Base-by-base conservation (phyloP, 2,329 filamentous ascomycete species). In the Magnaporthales sp. region DNA sequence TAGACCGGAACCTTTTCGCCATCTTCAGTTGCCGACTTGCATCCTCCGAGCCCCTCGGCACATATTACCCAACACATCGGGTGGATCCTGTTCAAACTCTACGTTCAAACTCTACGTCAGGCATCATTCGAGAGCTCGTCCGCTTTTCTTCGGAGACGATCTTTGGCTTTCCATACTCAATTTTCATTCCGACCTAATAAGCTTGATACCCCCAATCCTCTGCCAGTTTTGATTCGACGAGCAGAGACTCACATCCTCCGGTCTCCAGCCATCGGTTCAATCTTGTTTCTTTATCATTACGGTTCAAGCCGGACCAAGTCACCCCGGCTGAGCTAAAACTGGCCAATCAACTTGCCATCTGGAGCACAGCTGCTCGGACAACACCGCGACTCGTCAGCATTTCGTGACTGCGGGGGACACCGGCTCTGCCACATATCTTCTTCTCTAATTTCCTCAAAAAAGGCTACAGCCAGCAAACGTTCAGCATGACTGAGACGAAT, bases 401-500 rank as follows among this genome's bases (percentile, higher is more conserved):
- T 62, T 51, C 64, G 62, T 65, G 66, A 65, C 62, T 65, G 22
- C 66, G 13, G 62, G 27, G 31, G 29, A 4, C 30, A 11, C 63
- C 30, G 54, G 19, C 13, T 29, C 51, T 60, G 62, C 67, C 30
- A 66, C 29, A 54, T 66, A 9, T 29, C 31, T 22, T 31, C 56
- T 46, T 46, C 32, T 26, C 64, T 30, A 26, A 46, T 29, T 67
- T 32, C 22, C 56, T 54, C 63, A 24, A 22, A 2, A 58, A n/a
- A 68, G 66, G 31, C 68, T 65, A 38, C 62, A 65, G 67, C 68
- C 58, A 62, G 38, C 65, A 32, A 66, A 26, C 24, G 30, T 64
- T 54, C 70, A 77, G 70, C 72, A 86, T 87, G 84, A 77, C 82
- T 70, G 80, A 83, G 74, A 76, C 77, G 71, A 78, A 78, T 72